A percentile compares a stretch with the other conserved stretches of the same genome.
These are phyloP conservation scores for Lentinula detonsa DNA, from an alignment of 768 basidiomycete species.

Conservation along the genomic window DNA sequence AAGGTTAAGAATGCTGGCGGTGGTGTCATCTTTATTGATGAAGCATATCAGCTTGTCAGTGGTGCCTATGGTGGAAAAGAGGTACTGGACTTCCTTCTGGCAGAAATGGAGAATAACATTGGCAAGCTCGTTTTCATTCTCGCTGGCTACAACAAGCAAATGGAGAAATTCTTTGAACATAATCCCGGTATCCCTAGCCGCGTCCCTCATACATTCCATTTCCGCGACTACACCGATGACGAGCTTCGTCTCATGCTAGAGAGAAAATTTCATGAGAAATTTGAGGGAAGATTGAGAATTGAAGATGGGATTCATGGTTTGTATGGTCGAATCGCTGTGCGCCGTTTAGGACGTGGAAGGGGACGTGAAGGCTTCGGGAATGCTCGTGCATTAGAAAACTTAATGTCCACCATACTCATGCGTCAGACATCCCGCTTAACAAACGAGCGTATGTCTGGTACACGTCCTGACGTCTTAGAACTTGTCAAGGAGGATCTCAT, in stretches of 20 bases:
- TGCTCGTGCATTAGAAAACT: conserved; percentile 34
- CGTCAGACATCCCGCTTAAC: conserved; percentile 34
- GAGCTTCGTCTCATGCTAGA: conserved; percentile 34
- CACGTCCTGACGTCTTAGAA: conserved; percentile 24
- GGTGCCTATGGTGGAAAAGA: conserved; percentile 40
- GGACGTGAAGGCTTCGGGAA: conserved; percentile 37
- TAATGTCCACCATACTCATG: conserved; percentile 26
- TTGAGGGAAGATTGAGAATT: conserved; percentile 27
- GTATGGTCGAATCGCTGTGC: conserved; percentile 32
- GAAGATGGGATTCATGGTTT: conserved; percentile 30
- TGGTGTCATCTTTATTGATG: conserved; percentile 64
- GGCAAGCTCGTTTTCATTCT: conserved; percentile 64
- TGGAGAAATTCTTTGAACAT: conserved; percentile 76
- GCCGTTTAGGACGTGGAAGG: conserved; percentile 33
- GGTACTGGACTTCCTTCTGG: conserved; percentile 64
- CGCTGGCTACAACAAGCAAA: conserved; percentile 65
- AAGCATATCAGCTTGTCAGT: conserved; percentile 61
- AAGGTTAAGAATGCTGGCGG: conserved; percentile 40
- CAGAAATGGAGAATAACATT: conserved; percentile 69
- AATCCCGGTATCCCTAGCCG: conserved; percentile 66
- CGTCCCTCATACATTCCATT: conserved; percentile 56
- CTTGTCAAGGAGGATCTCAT: conserved; percentile 36
- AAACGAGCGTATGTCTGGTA: conserved; percentile 21
- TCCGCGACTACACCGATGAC: conserved; percentile 46
- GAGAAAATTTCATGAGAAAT: conserved; percentile 28